Evolutionary conservation across 352 stramenopile species (phyloP), one percentile per base, ranked within the genome.

Genomic region (Thalassiosira hispida): DNA sequence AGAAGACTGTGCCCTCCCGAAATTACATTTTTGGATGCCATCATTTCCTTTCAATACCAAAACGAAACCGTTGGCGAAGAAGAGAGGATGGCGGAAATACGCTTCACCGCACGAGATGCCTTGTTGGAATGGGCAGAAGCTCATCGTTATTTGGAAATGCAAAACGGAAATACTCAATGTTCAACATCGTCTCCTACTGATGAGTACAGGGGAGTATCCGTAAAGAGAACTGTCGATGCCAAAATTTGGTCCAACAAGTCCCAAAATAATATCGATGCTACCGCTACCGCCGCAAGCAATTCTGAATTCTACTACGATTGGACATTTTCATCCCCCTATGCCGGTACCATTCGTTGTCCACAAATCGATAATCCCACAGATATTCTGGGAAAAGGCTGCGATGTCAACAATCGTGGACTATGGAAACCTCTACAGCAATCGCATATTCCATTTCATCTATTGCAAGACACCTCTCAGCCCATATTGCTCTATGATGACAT

Each of bases 401-500:
- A 5, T 27, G 71, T 66, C 27, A 77, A 77, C 66, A 63, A 77
- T 46, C 73, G 66, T 31, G 46, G 31, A n/a, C 2, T 16, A 33
- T 83, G 74, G 74, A 46, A 46, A 23, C 46, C 74, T 9, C 42
- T 78, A 9, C 14, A 18, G 7, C 31, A 73, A 35, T 83, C 75
- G 2, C 52, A 46, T 22, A 83, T 83, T 22, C 75, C 75, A 18
- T 71, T 81, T 16, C 38, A 75, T 73, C 60, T 94, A 49, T 75
- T 95, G 38, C 73, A 56, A 47, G 73, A 91, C 75, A 76, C 76
- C 46, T 82, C 83, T 22, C 73, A 83, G 51, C 91, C 91, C 18
- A 96, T 96, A 76, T 72, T 96, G 47, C 91, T 94, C 12, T 96
- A 91, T 76, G 93, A 96, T 77, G 83, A 95, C 42, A 78, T 96